Percentiles rank a stretch among this genome's conserved stretches.
Evolutionary conservation across 1,284 basidiomycete genomes (phyloP).

Genomic region (Blastosporella zonata): DNA sequence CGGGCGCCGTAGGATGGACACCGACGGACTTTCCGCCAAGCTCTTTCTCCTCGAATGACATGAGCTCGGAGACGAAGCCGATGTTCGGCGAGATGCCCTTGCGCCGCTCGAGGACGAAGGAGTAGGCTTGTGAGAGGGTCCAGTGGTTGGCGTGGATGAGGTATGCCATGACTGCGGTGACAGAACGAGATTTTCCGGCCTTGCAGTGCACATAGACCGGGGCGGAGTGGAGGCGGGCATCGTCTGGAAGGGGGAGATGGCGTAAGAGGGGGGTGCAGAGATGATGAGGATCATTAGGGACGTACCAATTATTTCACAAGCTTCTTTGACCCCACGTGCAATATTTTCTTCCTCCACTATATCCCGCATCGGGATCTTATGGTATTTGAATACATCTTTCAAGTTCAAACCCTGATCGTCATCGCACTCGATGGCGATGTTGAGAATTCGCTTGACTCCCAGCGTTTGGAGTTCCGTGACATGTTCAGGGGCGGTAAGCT

Average conservation of each 20-base stretch:
- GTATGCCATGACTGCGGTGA: slow-evolving; percentile 97
- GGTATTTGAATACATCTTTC: slow-evolving; percentile 71
- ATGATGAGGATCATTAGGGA: slow-evolving; percentile 13
- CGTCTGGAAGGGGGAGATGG: slow-evolving; percentile 53
- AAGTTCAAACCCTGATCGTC: slow-evolving; percentile 73
- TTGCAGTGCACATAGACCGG: slow-evolving; percentile 96
- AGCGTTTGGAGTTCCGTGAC: slow-evolving; percentile 68
- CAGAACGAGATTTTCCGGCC: slow-evolving; percentile 93
- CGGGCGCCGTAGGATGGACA: slow-evolving; percentile 47
- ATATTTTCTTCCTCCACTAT: slow-evolving; percentile 93
- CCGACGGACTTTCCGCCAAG: slow-evolving; percentile 80
- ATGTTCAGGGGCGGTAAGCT: slow-evolving; percentile 73
- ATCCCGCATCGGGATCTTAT: slow-evolving; percentile 89
- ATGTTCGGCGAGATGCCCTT: slow-evolving; percentile 97
- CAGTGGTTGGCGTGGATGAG: slow-evolving; percentile 96
- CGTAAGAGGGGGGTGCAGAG: background rate
- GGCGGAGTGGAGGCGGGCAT: slow-evolving; percentile 83
- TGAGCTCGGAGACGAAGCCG: slow-evolving; percentile 94
- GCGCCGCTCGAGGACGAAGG: slow-evolving; percentile 86
- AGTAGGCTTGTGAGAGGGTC: slow-evolving; percentile 88
- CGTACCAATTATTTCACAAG: slow-evolving; percentile 84
- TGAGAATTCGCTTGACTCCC: slow-evolving; percentile 88
- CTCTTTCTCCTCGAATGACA: slow-evolving; percentile 92
- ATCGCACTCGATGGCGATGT: slow-evolving; percentile 89
- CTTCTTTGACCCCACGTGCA: slow-evolving; percentile 77